Base-by-base conservation (phyloP, 2,329 filamentous ascomycete genomes). In the Dactylellina parvicollis region DNA sequence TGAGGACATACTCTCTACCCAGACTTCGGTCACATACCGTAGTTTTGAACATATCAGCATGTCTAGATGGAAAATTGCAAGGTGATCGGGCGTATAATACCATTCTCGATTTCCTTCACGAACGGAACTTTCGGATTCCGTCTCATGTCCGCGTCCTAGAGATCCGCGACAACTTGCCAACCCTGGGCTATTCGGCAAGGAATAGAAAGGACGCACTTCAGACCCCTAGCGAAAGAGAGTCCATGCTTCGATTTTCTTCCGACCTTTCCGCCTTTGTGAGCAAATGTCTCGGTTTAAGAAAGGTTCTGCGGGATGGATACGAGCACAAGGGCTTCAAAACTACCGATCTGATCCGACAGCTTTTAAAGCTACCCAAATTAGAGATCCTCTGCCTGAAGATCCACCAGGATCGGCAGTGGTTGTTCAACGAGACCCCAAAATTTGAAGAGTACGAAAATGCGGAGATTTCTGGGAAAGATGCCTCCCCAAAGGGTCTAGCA, bases 381-480 rank as follows among this genome's bases (percentile, higher is more conserved):
- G 61, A 50, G 24, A 38, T 73, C 16, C 47, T 73, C 5, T 73
- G 69, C n/a, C 8, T 73, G 4, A 73, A 60, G 38, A 66, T 73
- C 20, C 60, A 66, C 20, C 60, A 73, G 18, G 54, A 61, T 26
- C 14, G 2, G 8, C 22, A 55, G 20, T 73, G 60, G 60, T 36
- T 18, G 26, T 56, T 36, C 12, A 60, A 66, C 8, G 54, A 61
- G 26, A 73, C 38, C 0, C 69, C 69, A 2, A 50, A 9, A n/a
- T 73, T 73, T 18, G 60, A 60, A 12, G 69, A 66, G 16, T 73
- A 73, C 10, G 69, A 66, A 36, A 28, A 34, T 8, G 14, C 26
- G 0, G 20, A 7, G 7, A 40, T 16, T 1, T 9, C 49, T 14
- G 30, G 32, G 16, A 30, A 49, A 2, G 18, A 44, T 12, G 46